phyloP scores from a whole-genome alignment of 129 eudicot genomes.

The Flaveria brownii region DNA sequence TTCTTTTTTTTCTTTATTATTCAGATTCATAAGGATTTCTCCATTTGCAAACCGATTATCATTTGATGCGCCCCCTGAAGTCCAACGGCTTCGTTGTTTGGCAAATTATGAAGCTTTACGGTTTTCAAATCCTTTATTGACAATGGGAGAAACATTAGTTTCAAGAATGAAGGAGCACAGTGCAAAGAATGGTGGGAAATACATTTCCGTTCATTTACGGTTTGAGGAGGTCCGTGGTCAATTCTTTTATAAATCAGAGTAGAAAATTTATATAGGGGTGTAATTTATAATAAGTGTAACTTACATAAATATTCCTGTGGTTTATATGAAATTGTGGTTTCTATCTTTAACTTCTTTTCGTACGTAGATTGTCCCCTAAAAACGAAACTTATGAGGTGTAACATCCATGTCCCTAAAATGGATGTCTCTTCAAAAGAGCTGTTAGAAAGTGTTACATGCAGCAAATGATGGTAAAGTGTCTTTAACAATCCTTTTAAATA shows the following conservation, averaged over 20 bases:
- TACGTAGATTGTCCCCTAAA: background rate
- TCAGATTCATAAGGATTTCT: conserved; percentile 92
- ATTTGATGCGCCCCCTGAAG: conserved; percentile 92
- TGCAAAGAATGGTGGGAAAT: conserved; percentile 64
- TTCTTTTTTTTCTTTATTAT: background rate
- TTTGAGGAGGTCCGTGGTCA: conserved; percentile 82
- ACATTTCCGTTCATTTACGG: conserved; percentile 94
- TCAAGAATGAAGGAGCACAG: conserved; percentile 89
- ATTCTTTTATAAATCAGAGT: background rate
- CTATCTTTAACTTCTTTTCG: background rate
- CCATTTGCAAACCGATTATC: conserved; percentile 97
- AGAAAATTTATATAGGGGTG: background rate
- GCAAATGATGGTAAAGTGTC: background rate
- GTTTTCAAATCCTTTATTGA: conserved; percentile 69
- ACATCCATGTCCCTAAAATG: background rate
- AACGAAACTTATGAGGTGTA: background rate
- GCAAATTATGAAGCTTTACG: conserved; percentile 92
- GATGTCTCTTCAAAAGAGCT: background rate
- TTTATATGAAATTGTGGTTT: background rate
- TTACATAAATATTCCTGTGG: background rate
- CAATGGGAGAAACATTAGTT: conserved; percentile 74
- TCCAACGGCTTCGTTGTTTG: conserved; percentile 87
- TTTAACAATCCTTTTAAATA: background rate
- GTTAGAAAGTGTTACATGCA: background rate
- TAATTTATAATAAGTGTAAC: background rate